Base-by-base conservation (phyloP, 2,329 filamentous ascomycete species). In the Rutstroemia sp. region DNA sequence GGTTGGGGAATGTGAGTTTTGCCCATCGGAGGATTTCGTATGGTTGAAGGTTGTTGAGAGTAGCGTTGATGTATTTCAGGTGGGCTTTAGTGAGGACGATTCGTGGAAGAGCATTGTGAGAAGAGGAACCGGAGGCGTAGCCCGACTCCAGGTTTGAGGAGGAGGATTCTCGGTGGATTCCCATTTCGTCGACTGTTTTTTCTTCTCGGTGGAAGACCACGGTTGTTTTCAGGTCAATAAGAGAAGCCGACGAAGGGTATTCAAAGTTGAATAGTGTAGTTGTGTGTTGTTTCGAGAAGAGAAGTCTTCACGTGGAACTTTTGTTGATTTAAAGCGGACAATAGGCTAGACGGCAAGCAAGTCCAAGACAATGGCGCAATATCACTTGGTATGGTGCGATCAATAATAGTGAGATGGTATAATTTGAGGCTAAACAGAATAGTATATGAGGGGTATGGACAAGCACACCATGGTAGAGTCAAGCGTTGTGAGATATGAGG, bases 1-100 rank as follows among this genome's bases (percentile, higher is more conserved):
- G 83, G 70, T 87, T 87, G 67, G 94, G 94, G 67, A 99, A 87
- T 66, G 92, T 87, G 66, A 88, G 86, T 70, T 92, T 88, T 79
- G 87, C 90, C 88, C 95, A 96, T 74, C 85, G 87, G 59, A 99
- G 82, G 66, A 97, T 87, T 63, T 96, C 92, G 80, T 92, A 79
- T 60, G 94, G 90, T 70, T 92, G 84, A 72, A 97, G 88, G 69
- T 86, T 82, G 72, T 94, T 88, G 65, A 99, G 77, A 73, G 95
- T 90, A 62, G 84, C 75, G 79, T 99, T 99, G 71, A 99, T 80
- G 73, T 92, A 92, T 67, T 89, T 86, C 65, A 97, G 79, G 72
- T 99, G 92, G 61, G 87, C 82, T 71, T 87, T 87, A 63, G 90
- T 92, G 77, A 99, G 90, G 72, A 86, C 84, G 67, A 97, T 80